phyloP scores from a whole-genome alignment of 345 rosid genomes.

The Moricandia moricandioides region DNA sequence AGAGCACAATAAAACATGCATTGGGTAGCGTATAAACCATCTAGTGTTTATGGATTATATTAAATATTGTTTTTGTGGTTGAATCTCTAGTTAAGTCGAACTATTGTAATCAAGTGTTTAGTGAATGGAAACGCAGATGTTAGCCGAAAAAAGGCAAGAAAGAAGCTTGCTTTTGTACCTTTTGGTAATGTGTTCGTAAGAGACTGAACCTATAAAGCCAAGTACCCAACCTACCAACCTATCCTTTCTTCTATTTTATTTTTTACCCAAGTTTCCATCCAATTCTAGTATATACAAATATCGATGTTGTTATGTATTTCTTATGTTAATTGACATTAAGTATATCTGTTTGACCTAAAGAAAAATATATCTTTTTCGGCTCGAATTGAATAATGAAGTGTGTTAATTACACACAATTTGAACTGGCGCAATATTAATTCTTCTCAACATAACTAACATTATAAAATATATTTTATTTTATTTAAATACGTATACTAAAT shows the following conservation, averaged over 20 bases:
- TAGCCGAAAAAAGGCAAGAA: no score
- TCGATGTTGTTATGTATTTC: no score
- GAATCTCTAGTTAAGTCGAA: no score
- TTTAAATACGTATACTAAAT: background rate
- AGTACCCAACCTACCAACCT: conserved; percentile 20
- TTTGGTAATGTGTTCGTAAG: conserved; percentile 27
- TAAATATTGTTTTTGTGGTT: no score
- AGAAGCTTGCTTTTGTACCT: conserved; percentile 25
- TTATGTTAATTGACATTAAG: no score
- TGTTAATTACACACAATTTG: background rate
- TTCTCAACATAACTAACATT: background rate
- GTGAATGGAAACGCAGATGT: no score
- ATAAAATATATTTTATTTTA: background rate
- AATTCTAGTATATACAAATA: background rate
- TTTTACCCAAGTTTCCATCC: conserved; percentile 1
- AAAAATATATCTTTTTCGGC: background rate
- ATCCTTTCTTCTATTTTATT: background rate
- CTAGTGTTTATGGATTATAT: no score
- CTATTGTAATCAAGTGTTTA: no score
- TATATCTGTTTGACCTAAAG: background rate
- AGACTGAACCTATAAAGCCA: conserved; percentile 30
- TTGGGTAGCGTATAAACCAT: no score
- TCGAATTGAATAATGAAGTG: background rate
- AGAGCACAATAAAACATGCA: no score
- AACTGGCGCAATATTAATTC: background rate